Base-by-base conservation (phyloP, 1,284 basidiomycete species). In the Trametes sp. region DNA sequence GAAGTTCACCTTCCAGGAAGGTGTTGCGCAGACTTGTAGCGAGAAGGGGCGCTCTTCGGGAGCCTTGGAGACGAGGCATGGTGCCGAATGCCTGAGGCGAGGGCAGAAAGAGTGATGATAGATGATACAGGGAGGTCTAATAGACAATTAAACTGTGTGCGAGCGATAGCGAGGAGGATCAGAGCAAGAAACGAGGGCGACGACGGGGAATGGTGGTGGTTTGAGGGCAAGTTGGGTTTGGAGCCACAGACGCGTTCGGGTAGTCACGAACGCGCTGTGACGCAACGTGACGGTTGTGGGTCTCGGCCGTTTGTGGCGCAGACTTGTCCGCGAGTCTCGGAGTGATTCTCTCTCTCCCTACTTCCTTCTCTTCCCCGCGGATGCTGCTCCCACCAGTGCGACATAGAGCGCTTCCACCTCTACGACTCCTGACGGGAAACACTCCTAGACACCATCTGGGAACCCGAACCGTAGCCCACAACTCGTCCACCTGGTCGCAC, bases 41-140 rank as follows among this genome's bases (percentile, higher is more conserved):
- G 33, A 67, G 52, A 26, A 67, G 63, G 1, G 66, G 58, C 4
- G 41, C 36, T 23, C 66, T 60, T 9, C 54, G 57, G 5, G 59
- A 28, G 28, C 36, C 5, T 33, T 64, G 66, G 24, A 67, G 66
- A 44, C 66, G 66, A 50, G 66, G 66, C 66, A 67, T 67, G 29
- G 7, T 42, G 23, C 13, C 42, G 23, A n/a, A n/a, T 33, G 28
- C 42, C 24, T 8, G 38, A 45, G 21, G n/a, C n/a, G n/a, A n/a
- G n/a, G n/a, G n/a, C n/a, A 24, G 24, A n/a, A n/a, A 44, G 33
- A 48, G 35, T 41, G 21, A 1, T 3, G 33, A 33, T 9, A 13
- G 8, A 41, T 41, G 4, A n/a, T 16, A 16, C n/a, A 24, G 36
- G 19, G 24, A 36, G 10, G 28, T n/a, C n/a, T n/a, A n/a, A 24